Evolutionary conservation across 2,329 filamentous ascomycete species (phyloP), one percentile per base, ranked within the genome.

Genomic region (Lachnellula cervina): DNA sequence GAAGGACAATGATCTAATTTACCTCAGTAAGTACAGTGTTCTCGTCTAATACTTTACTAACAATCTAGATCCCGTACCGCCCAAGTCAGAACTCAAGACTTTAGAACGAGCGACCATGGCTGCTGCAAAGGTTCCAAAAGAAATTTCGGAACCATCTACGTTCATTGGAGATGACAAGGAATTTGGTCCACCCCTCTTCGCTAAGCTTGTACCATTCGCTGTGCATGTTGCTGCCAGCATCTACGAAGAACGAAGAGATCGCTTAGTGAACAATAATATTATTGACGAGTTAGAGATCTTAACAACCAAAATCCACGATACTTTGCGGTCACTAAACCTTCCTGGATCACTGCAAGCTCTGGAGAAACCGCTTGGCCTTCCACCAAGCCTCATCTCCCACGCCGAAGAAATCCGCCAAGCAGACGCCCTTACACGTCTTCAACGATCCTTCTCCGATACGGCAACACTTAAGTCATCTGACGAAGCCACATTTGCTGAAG

Each of bases 1-100:
- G 70, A 95, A 90, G 71, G 94, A 99, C 68, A 99, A 99, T 63
- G 93, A 99, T 70, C 79, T 96, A 64, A 97, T 99, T 16, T 99
- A 97, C 69, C 76, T 97, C 2, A 82, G 86, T 86, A 74, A 63
- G 80, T 72, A n/a, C 32, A 5, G 2, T 28, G 4, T 6, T 32
- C 48, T 2, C 13, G 13, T 17, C 19, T 5, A 38, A 13, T 21
- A 23, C 8, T 57, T 37, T 51, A 56, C 73, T 77, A 63, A 76
- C 63, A 48, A 42, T 46, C 16, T 62, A 81, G 80, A 88, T 51
- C 80, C 88, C 1, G 90, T 97, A 1, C 90, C 93, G 2, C 84
- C 90, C 11, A 97, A 97, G 66, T 84, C 90, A 3, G 92, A 97
- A 67, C 79, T 99, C 45, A 91, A 87, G 70, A 82, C 86, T 3